Evolutionary conservation across 345 rosid species (phyloP), one percentile per base, ranked within the genome.

Genomic region (Linum lewisii): DNA sequence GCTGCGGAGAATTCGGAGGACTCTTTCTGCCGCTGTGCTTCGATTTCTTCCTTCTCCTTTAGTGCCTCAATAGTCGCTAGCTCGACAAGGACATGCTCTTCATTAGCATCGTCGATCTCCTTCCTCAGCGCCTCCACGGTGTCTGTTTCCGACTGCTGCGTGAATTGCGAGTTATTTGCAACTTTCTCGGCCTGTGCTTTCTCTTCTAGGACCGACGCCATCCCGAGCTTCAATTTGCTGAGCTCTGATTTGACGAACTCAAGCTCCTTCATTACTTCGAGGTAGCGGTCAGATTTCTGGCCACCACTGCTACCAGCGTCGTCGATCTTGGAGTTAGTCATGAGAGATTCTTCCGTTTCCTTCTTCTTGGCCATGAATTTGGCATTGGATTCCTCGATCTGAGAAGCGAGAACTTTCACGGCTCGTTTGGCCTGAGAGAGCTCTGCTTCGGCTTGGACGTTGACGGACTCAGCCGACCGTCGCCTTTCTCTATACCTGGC

Each of bases 81-180:
- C 75, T 93, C 97, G 64, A 76, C 86, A 13, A 85, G 65, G 70
- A 93, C 83, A 65, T 77, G 86, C 59, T 93, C 97, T 67, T 89
- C 99, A 13, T 83, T 82, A 7, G 72, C 84, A 62, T 67, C 84
- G 56, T 83, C 95, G 1, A 83, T 84, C 69, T 89, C 80, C 72
- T 73, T 73, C 82, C 73, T 81, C 16, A 89, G 79, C 5, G 58
- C 77, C 50, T 81, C 84, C 0, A 57, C 66, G 38, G 75, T 64
- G 58, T 54, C 69, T 64, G 62, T 38, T 58, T 76, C 62, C n/a
- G 78, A 67, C 68, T 54, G 57, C 23, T 54, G 23, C 63, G 67
- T 76, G 24, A 36, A 57, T 54, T 50, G 66, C 0, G 75, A 78
- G 8, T 69, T 69, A 64, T 73, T 70, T 2, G 68, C 51, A 51